These are phyloP conservation scores for Hymenotorrendiella dingleyae DNA, from an alignment of 2,329 filamentous ascomycete genomes.

Conservation along the genomic window DNA sequence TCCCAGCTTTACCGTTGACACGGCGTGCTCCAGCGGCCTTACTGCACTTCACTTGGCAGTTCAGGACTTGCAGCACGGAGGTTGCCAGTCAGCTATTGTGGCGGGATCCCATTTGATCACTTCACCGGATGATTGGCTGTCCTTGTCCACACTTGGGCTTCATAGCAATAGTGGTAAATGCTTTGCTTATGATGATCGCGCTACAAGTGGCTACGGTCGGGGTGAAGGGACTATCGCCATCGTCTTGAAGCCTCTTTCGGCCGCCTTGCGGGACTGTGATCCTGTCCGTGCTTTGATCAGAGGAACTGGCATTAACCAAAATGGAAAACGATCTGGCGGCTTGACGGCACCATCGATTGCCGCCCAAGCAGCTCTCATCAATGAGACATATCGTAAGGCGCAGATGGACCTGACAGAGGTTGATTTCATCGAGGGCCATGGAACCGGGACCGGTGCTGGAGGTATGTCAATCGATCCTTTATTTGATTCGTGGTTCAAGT, in stretches of 20 bases:
- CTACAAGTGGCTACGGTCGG: constrained; percentile 57
- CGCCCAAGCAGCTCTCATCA: constrained; percentile 33
- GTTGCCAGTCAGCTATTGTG: constrained; percentile 38
- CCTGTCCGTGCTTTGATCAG: constrained; percentile 38
- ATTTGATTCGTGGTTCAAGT: too few species aligned
- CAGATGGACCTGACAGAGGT: constrained; percentile 5
- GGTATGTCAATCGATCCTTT: too few species aligned
- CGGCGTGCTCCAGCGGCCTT: constrained; percentile 50
- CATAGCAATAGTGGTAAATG: constrained; percentile 1
- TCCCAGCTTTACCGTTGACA: constrained; percentile 49
- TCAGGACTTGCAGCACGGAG: constrained; percentile 41
- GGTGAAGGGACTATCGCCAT: constrained; percentile 56
- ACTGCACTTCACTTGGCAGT: constrained; percentile 48
- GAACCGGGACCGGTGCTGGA: constrained; percentile 9
- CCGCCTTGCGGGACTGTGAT: constrained; percentile 37
- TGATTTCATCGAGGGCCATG: constrained; percentile 12
- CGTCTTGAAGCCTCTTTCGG: constrained; percentile 48
- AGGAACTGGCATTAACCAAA: constrained; percentile 36
- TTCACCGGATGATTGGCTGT: constrained; percentile 34
- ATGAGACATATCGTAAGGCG: constrained; percentile 2
- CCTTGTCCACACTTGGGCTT: constrained; percentile 32
- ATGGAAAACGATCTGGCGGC: constrained; percentile 38
- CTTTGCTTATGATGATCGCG: constrained; percentile 36
- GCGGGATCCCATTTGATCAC: constrained; percentile 30
- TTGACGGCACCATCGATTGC: constrained; percentile 38